These are phyloP conservation scores for Zygosaccharomyces bisporus DNA, from an alignment of 805 yeast species.

Conservation along the genomic window DNA sequence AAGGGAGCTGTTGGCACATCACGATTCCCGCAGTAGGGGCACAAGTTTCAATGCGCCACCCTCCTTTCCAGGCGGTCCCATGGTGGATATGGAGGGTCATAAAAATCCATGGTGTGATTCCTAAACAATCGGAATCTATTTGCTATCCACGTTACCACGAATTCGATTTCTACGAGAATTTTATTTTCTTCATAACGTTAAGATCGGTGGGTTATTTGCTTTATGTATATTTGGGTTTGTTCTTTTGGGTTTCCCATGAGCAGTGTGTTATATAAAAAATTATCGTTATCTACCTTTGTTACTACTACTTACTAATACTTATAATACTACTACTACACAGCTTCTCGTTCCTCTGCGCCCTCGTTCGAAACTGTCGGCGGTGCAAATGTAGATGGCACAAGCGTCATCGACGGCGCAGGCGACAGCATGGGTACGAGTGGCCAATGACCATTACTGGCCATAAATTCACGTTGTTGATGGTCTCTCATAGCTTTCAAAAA, in stretches of 20 bases:
- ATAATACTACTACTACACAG: background rate
- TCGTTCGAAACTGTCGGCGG: background rate
- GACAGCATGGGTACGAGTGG: constrained; percentile 11
- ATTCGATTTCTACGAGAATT: background rate
- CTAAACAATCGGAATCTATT: background rate
- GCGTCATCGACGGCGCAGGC: constrained; percentile 6
- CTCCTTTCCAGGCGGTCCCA: background rate
- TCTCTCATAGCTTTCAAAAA: constrained; percentile 28
- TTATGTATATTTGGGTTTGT: constrained; percentile 3
- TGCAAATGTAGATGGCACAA: constrained; percentile 1
- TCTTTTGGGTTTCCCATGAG: background rate
- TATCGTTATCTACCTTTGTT: background rate
- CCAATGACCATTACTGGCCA: constrained; percentile 9
- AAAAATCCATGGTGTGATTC: background rate
- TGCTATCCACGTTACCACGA: background rate
- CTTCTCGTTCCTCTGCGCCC: background rate
- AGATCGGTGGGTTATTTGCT: constrained; percentile 1
- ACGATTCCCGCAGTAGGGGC: background rate
- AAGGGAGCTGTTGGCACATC: background rate
- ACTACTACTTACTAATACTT: background rate
- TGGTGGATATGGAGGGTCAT: background rate
- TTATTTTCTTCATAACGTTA: background rate
- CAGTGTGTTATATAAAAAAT: constrained; percentile 1
- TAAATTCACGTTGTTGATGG: constrained; percentile 12
- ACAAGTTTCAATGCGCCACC: background rate